phyloP scores from a whole-genome alignment of 805 yeast species.

The Wickerhamiella nectarea region DNA sequence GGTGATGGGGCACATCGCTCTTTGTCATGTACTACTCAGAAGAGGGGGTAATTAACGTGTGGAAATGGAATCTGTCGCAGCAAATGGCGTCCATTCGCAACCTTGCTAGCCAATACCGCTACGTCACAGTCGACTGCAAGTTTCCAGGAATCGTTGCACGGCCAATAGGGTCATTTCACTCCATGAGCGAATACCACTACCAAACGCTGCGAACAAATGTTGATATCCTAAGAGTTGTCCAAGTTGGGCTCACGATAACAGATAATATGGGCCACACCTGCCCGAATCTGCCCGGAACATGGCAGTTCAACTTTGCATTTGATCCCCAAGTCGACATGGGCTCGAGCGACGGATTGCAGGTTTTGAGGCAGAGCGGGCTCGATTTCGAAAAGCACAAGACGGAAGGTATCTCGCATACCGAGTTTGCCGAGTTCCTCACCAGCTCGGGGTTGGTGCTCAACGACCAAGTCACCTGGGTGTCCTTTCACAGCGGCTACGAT shows the following conservation, averaged over 20 bases:
- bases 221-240: constrained; percentile 74
- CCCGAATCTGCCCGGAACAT: constrained; percentile 57
- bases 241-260: constrained; percentile 65
- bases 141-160: constrained; percentile 94
- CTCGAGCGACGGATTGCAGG: constrained; percentile 69
- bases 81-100: constrained; percentile 29
- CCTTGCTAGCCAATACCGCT: constrained; percentile 27
- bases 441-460: constrained; percentile 77
- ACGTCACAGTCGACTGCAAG: constrained; percentile 59
- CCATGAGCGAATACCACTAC: constrained; percentile 85
- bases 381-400: constrained; percentile 62
- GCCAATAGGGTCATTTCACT: constrained; percentile 85
- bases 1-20: too few species aligned
- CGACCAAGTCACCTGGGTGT: constrained; percentile 64
- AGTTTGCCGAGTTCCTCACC: constrained; percentile 71
- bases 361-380: constrained; percentile 67
- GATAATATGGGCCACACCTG: constrained; percentile 60
- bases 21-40: constrained; percentile 4
- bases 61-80: constrained; percentile 31
- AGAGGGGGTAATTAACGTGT: constrained; percentile 26
- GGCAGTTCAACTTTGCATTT: constrained; percentile 91
- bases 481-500: constrained; percentile 91
- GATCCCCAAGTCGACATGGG: constrained; percentile 68
- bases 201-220: constrained; percentile 88
- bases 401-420: constrained; percentile 64